phyloP scores from a whole-genome alignment of 345 rosid genomes.

The Populus nigra region DNA sequence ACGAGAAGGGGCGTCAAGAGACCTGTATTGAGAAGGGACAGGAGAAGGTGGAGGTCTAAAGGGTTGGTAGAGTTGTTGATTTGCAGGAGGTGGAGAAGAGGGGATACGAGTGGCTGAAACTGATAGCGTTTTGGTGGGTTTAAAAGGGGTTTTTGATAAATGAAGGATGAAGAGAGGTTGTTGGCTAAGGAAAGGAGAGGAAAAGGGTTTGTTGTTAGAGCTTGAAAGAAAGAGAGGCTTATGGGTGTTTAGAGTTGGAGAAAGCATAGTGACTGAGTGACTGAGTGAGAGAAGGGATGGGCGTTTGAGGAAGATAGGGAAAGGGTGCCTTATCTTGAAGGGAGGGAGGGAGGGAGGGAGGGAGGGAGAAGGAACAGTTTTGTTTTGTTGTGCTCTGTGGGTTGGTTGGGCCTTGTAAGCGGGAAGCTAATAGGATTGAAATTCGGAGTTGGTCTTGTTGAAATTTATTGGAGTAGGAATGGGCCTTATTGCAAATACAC shows the following conservation, averaged over 20 bases:
- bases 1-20: constrained; percentile 61
- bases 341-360: background rate
- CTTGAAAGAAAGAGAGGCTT: constrained; percentile 1
- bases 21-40: constrained; percentile 58
- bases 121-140: constrained; percentile 17
- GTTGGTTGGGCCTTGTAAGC: too few relatives aligned
- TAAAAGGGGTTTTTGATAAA: constrained; percentile 21
- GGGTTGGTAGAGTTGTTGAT: constrained; percentile 64
- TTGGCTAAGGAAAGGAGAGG: constrained; percentile 13
- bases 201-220: background rate
- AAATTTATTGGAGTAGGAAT: too few relatives aligned
- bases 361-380: background rate
- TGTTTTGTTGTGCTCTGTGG: too few relatives aligned
- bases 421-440: too few relatives aligned
- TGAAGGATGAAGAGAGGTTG: constrained; percentile 5
- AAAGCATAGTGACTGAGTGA: constrained; percentile 5
- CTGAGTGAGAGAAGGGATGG: too few relatives aligned
- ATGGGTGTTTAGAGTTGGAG: constrained; percentile 8
- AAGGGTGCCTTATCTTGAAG: constrained; percentile 9
- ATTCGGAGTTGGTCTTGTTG: too few relatives aligned
- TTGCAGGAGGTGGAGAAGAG: constrained; percentile 24
- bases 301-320: background rate
- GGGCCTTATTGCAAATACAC: too few relatives aligned
- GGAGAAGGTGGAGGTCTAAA: constrained; percentile 89
- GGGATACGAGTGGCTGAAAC: constrained; percentile 41